phyloP scores from a whole-genome alignment of 257 asterid genomes.

The Nicotiana paniculata region DNA sequence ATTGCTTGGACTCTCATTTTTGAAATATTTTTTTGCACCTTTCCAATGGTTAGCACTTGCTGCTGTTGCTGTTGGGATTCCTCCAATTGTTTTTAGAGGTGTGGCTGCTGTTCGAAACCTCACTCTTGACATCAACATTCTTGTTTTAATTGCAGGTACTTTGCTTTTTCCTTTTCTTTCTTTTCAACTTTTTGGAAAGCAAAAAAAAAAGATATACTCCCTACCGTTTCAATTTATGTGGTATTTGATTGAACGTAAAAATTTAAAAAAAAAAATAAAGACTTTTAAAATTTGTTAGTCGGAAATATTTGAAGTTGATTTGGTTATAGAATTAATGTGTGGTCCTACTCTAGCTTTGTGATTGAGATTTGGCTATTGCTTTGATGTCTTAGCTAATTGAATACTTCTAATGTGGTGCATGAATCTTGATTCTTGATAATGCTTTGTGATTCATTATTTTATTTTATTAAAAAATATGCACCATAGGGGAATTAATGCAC shows the following conservation, averaged over 20 bases:
- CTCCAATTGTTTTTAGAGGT: slow-evolving; percentile 49
- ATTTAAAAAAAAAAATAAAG: fast-evolving
- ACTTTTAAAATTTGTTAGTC: no score
- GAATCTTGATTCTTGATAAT: neutral
- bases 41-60: slow-evolving; percentile 66
- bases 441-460: slow-evolving; percentile 5
- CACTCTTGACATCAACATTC: slow-evolving; percentile 62
- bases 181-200: neutral
- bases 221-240: no score
- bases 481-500: neutral
- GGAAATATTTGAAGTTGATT: neutral
- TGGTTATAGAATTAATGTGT: neutral
- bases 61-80: slow-evolving; percentile 52
- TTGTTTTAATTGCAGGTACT: slow-evolving; percentile 66
- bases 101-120: slow-evolving; percentile 38
- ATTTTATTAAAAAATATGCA: neutral
- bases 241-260: no score
- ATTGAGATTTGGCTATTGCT: neutral
- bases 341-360: neutral
- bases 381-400: neutral
- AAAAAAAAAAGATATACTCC: no score
- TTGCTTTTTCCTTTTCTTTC: neutral
- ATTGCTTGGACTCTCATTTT: slow-evolving; percentile 44
- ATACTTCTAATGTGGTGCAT: neutral
- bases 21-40: slow-evolving; percentile 43